These are phyloP conservation scores for Ceratocystis diversiconidia DNA, from an alignment of 2,329 filamentous ascomycete genomes.

Conservation along the genomic window DNA sequence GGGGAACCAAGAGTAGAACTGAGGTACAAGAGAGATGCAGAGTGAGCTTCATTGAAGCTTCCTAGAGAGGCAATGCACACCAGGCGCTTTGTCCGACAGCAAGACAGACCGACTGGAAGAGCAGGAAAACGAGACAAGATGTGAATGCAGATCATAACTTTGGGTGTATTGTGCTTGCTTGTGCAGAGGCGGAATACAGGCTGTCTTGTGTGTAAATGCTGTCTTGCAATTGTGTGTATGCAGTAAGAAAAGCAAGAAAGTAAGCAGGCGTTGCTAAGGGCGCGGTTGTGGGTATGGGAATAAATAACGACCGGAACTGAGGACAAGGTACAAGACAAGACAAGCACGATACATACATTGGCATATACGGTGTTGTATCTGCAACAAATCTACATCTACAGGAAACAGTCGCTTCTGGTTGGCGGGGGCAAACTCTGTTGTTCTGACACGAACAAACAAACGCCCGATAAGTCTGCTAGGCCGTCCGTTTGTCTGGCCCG, in stretches of 20 bases:
- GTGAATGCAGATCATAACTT: neutral
- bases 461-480: too few relatives aligned
- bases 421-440: too few relatives aligned
- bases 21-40: too few relatives aligned
- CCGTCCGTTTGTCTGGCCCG: too few relatives aligned
- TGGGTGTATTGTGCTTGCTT: neutral
- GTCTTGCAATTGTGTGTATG: too few relatives aligned
- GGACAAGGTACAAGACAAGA: neutral
- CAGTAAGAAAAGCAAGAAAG: neutral
- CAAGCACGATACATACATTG: neutral
- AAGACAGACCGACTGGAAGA: neutral
- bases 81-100: neutral
- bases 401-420: too few relatives aligned
- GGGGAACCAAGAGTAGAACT: too few relatives aligned
- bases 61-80: neutral
- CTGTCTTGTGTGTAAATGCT: too few relatives aligned
- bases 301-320: neutral
- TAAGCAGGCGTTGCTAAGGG: neutral
- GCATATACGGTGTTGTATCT: too few relatives aligned
- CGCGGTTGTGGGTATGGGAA: neutral
- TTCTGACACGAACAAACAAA: too few relatives aligned
- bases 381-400: neutral
- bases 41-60: conserved; percentile 5
- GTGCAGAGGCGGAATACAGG: too few relatives aligned
- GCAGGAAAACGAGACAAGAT: neutral